Conservation (phyloP, 345 rosid species). For the Hibiscus mutabilis region DNA sequence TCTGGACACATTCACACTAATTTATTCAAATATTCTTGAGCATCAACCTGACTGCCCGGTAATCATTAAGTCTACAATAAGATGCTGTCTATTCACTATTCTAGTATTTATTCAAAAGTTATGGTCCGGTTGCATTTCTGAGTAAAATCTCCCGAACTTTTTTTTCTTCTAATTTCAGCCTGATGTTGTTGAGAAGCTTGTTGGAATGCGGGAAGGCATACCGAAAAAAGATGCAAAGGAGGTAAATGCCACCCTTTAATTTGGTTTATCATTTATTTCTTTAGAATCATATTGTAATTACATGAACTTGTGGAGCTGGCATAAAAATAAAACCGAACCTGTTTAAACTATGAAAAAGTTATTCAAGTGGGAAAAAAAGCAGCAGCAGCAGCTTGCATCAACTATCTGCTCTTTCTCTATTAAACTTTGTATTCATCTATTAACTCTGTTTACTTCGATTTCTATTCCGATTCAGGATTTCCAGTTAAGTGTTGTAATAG, state of each 20-base stretch:
- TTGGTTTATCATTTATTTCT: background rate
- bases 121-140: background rate
- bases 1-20: conserved; percentile 86
- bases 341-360: background rate
- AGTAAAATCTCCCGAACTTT: background rate
- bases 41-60: conserved; percentile 99
- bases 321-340: background rate
- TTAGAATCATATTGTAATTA: background rate
- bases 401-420: background rate
- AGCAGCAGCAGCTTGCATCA: background rate
- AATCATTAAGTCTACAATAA: conserved; percentile 16
- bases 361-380: background rate
- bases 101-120: background rate
- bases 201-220: conserved; percentile 87
- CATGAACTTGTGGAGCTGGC: background rate
- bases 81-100: conserved; percentile 9
- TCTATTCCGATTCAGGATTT: background rate
- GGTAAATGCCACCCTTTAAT: conserved; percentile 32
- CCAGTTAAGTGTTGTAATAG: background rate
- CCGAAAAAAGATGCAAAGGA: conserved; percentile 97
- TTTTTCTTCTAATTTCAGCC: conserved; percentile 38
- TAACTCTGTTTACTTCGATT: too few relatives aligned
- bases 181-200: conserved; percentile 98
- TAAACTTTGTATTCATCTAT: background rate
- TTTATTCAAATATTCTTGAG: conserved; percentile 89